Conservation (phyloP, 768 basidiomycete genomes). For the Porphyrellus cyaneotinctus region DNA sequence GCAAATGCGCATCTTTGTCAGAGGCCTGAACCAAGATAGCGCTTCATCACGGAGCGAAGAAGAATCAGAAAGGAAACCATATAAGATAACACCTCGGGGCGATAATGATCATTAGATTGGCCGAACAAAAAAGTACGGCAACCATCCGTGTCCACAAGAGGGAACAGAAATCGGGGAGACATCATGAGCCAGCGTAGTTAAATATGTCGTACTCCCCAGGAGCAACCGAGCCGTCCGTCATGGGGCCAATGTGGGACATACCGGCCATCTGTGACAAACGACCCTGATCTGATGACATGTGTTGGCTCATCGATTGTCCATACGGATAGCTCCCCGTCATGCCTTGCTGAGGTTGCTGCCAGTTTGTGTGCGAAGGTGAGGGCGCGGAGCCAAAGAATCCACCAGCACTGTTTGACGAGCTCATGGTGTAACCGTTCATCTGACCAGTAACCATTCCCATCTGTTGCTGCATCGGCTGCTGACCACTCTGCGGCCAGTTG, state of each 20-base stretch:
- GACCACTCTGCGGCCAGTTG: conserved; percentile 52
- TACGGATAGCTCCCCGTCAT: conserved; percentile 30
- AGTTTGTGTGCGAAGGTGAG: conserved; percentile 24
- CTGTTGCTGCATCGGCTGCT: conserved; percentile 45
- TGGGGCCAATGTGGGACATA: conserved; percentile 45
- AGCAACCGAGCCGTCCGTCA: conserved; percentile 38
- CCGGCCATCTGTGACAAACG: conserved; percentile 47
- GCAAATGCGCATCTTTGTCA: not conserved
- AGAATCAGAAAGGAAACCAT: conserved; percentile 1
- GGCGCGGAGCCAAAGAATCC: conserved; percentile 26
- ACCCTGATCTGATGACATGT: conserved; percentile 26
- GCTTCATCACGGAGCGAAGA: conserved; percentile 6
- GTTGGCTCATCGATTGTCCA: conserved; percentile 26
- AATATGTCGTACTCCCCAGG: conserved; percentile 54
- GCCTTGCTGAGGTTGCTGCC: conserved; percentile 28
- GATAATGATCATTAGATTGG: conserved; percentile 25
- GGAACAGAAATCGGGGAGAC: conserved; percentile 11
- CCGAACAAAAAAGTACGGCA: conserved; percentile 14
- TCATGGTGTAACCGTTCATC: conserved; percentile 33
- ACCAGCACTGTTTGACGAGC: conserved; percentile 36
- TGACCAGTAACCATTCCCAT: conserved; percentile 35
- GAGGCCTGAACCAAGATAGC: not conserved
- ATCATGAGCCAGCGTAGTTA: conserved; percentile 50
- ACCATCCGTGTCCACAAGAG: conserved; percentile 16
- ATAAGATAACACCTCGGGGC: conserved; percentile 25